Evolutionary conservation across 805 yeast species (phyloP), one percentile per base, ranked within the genome.

Genomic region (Lachancea lanzarotensis): DNA sequence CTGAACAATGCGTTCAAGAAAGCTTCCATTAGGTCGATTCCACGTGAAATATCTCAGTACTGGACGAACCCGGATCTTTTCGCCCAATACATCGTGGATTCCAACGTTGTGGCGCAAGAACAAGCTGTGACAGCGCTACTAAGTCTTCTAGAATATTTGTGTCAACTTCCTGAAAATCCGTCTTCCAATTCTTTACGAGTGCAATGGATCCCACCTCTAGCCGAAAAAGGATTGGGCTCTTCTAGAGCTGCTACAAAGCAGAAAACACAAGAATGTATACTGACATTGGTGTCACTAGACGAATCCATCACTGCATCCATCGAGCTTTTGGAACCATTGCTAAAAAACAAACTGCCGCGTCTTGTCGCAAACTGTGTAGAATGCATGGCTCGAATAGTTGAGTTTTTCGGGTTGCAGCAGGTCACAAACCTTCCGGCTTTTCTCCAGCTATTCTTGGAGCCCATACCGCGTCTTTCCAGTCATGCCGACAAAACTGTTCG

Each of bases 31-130:
- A 36, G 49, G 2, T 17, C 25, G 1, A 35, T 46, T 46, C 60
- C 70, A n/a, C 87, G 79, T 51, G 72, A 66, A 2, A 72, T 80
- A 39, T 81, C 84, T 55, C 63, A 63, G 2, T 78, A 75, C 57
- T 59, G 78, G 48, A 57, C 64, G 15, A 74, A 71, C 45, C 82
- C 88, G 0, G 81, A 76, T 9, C 42, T 74, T 2, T 69, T 81
- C 55, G 79, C 76, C 52, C 70, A 71, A 52, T 73, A 82, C 34
- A 81, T 84, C 7, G 71, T 77, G 2, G 98, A 93, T 60, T 62
- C 82, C 27, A 93, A 93, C 59, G 96, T 89, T 16, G 93, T 84
- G 15, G 95, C 98, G 0, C 95, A 89, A 52, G 98, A 93, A 57
- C 69, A 82, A 1, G 98, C 87, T 3, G 68, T 88, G 17, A 60